phyloP scores from a whole-genome alignment of 2,329 filamentous ascomycete genomes.

The Fusarium acutatum region DNA sequence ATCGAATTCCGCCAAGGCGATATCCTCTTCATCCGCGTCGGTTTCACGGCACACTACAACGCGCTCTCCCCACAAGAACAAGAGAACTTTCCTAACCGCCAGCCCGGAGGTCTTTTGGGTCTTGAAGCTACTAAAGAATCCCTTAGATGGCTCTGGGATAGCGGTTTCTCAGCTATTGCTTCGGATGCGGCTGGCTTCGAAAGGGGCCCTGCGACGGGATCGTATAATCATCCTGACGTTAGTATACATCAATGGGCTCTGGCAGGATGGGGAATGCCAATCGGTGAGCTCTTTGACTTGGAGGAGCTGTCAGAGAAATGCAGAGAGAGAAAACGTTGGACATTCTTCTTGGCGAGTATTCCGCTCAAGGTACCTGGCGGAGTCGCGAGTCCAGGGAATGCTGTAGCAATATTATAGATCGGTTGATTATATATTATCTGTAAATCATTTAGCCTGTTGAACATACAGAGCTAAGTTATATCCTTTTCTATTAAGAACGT shows the following conservation, averaged over 20 bases:
- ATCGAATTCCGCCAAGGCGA: background rate
- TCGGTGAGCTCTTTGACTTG: background rate
- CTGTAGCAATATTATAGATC: background rate
- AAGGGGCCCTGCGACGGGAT: background rate
- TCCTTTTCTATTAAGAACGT: no score
- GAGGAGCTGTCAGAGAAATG: background rate
- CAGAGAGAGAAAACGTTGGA: background rate
- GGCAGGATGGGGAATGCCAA: background rate
- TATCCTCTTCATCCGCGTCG: background rate
- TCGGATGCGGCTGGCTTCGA: background rate
- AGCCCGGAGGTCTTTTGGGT: background rate
- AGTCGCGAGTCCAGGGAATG: background rate
- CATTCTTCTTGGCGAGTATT: background rate
- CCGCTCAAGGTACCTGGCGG: background rate
- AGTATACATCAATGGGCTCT: background rate
- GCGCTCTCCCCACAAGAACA: background rate
- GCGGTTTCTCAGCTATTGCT: background rate
- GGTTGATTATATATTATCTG: fast-evolving
- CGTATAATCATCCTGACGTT: background rate
- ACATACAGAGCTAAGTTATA: no score
- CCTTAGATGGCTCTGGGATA: background rate
- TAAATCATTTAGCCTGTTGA: no score
- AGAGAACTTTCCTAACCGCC: background rate
- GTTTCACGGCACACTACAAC: background rate
- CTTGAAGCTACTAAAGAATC: background rate